Evolutionary conservation across 768 basidiomycete genomes (phyloP), one percentile per base, ranked within the genome.

Genomic region (Amanita jacksonii): DNA sequence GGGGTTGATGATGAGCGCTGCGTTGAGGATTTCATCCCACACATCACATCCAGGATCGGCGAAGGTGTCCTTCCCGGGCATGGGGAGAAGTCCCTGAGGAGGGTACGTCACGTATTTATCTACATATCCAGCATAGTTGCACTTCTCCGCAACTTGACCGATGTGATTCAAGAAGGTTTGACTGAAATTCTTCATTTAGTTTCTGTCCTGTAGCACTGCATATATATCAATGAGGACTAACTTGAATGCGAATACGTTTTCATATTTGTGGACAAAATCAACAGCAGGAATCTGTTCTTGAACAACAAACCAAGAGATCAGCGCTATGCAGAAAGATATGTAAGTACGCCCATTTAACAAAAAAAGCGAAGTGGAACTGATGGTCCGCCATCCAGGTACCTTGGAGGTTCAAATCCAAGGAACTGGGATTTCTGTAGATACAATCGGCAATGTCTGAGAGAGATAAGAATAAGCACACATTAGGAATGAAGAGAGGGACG

Each of bases 381-480:
- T 83, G 80, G 61, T 86, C 82, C 20, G 69, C 65, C 18, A 85
- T 73, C 79, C 82, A 86, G 34, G 80, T 75, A 3, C 84, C 85
- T 52, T 77, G 76, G 19, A 86, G 66, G 24, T 69, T 62, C 15
- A 87, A 66, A 34, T 76, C 71, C 7, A 86, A 58, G 0, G 59
- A 55, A 0, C 49, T 55, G 1, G 79, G 73, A 36, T 85, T 64
- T 27, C 72, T 69, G 51, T 78, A 84, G 36, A 88, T 81, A 54
- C 68, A 81, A 61, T 85, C 77, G 1, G 85, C 84, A 45, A 84
- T 79, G 54, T 86, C 84, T 86, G 43, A 5, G 8, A 37, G 31
- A 8, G 31, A 4, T 33, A 13, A 3, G n/a, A n/a, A n/a, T n/a
- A 10, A 4, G 16, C 36, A 16, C 53, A 51, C 40, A 18, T 8